These are phyloP conservation scores for Parastagonospora avenae DNA, from an alignment of 2,329 filamentous ascomycete species.

Conservation along the genomic window DNA sequence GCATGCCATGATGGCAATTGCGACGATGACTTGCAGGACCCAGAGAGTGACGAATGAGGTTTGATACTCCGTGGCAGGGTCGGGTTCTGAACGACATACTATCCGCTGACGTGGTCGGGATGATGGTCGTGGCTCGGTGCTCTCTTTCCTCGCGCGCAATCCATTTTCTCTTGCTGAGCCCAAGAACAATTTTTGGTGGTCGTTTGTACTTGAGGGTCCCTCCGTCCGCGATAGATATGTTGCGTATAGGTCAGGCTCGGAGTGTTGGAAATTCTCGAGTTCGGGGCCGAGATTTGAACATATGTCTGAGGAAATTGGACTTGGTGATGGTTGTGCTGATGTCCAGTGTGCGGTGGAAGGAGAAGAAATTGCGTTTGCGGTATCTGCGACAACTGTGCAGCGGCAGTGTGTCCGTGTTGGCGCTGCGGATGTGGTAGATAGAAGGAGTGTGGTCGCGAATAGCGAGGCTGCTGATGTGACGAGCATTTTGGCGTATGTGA, in stretches of 20 bases:
- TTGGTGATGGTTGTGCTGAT: constrained; percentile 20
- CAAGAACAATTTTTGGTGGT: constrained; percentile 21
- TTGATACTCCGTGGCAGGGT: constrained; percentile 24
- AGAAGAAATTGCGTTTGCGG: constrained; percentile 16
- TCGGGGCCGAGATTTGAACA: constrained; percentile 32
- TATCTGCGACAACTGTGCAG: constrained; percentile 29
- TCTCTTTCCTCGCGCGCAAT: neutral
- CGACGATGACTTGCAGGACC: constrained; percentile 33
- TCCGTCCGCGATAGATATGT: constrained; percentile 20
- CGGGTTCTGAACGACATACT: constrained; percentile 26
- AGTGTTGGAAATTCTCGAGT: constrained; percentile 30
- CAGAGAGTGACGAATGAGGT: constrained; percentile 31
- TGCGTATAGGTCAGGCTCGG: constrained; percentile 32
- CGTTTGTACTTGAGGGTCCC: constrained; percentile 8
- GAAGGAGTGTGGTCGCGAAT: constrained; percentile 12
- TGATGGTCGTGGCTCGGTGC: constrained; percentile 6
- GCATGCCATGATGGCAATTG: constrained; percentile 32
- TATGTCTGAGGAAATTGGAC: constrained; percentile 16
- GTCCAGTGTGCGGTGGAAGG: constrained; percentile 27
- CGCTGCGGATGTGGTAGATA: constrained; percentile 24
- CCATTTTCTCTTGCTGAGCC: constrained; percentile 17
- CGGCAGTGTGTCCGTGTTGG: constrained; percentile 37
- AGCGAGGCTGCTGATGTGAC: constrained; percentile 13
- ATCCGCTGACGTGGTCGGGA: constrained; percentile 19
- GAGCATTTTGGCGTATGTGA: constrained; percentile 14